Conservation (phyloP, 257 asterid species). For the Solanum sitiens region DNA sequence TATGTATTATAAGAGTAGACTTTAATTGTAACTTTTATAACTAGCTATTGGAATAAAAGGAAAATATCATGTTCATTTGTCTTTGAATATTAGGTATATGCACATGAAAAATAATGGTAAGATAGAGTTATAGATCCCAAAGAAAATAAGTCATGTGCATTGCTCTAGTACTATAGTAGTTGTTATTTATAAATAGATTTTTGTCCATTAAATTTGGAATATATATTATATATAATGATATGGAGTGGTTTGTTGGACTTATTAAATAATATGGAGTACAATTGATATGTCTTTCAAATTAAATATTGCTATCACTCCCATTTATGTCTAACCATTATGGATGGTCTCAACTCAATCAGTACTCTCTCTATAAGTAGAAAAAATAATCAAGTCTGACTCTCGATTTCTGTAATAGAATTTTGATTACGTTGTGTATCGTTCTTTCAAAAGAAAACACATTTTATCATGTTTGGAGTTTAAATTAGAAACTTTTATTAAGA, state of each 20-base stretch:
- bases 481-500: background rate
- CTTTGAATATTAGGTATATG: background rate
- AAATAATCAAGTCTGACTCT: background rate
- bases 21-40: background rate
- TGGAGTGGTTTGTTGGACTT: background rate
- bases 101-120: background rate
- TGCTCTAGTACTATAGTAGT: background rate
- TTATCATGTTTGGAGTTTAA: background rate
- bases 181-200: background rate
- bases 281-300: background rate
- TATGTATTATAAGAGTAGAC: background rate
- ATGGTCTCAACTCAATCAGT: background rate
- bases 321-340: background rate
- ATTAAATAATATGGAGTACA: background rate
- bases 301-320: background rate
- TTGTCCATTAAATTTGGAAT: background rate
- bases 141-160: background rate
- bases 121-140: background rate
- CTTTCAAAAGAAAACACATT: background rate
- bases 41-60: background rate
- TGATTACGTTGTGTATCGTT: accelerated
- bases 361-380: background rate
- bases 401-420: background rate
- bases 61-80: background rate
- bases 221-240: background rate